Conservation (phyloP, 2,329 filamentous ascomycete genomes). For the Colletotrichum sp. region DNA sequence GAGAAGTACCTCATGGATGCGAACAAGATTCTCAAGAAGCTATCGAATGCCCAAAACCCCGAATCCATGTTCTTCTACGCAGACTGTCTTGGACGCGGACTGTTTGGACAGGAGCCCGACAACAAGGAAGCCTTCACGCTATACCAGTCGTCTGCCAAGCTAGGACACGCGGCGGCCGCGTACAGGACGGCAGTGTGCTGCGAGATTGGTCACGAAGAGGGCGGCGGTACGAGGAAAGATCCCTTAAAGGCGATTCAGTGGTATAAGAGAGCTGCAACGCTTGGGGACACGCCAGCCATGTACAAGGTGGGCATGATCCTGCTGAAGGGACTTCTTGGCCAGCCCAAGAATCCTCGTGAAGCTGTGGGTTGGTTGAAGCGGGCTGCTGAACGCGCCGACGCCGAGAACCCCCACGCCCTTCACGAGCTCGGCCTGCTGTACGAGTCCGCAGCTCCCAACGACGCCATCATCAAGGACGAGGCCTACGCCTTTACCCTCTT, state of each 20-base stretch:
- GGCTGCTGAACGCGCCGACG: conserved; percentile 85
- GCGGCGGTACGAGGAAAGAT: conserved; percentile 89
- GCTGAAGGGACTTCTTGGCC: conserved; percentile 91
- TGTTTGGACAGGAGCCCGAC: conserved; percentile 80
- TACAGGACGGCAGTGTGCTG: conserved; percentile 97
- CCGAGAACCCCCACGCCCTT: conserved; percentile 91
- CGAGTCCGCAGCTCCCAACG: conserved; percentile 68
- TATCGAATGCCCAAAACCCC: conserved; percentile 73
- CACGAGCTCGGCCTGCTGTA: conserved; percentile 82
- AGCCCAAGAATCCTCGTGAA: conserved; percentile 81
- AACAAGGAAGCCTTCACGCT: conserved; percentile 91
- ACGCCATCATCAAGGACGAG: conserved; percentile 82
- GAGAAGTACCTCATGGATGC: conserved; percentile 87
- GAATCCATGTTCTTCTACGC: conserved; percentile 95
- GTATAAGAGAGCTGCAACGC: conserved; percentile 91
- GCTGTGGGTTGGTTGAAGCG: conserved; percentile 92
- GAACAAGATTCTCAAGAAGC: conserved; percentile 90
- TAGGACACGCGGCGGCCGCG: conserved; percentile 83
- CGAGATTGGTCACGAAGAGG: conserved; percentile 93
- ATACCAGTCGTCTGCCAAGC: conserved; percentile 93
- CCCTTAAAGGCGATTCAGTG: conserved; percentile 95
- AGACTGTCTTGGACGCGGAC: conserved; percentile 84
- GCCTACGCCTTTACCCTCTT: conserved; percentile 82
- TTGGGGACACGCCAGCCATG: conserved; percentile 94
- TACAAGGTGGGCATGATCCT: conserved; percentile 98